Conservation (phyloP, 2,329 filamentous ascomycete genomes). For the Pseudogymnoascus sp. region DNA sequence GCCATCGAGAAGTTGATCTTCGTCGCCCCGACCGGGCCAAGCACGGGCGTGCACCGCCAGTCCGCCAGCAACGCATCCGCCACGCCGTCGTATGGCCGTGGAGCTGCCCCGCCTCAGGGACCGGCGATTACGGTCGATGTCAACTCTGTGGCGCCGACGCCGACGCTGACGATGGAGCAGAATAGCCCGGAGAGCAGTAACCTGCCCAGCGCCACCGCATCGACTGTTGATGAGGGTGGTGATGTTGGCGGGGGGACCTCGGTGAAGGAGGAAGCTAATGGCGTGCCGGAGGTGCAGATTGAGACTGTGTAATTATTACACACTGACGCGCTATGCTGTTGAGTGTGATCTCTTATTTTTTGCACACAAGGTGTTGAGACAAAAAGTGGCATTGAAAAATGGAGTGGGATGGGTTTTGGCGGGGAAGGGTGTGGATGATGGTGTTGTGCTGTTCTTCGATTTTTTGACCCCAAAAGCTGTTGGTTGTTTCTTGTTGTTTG, state of each 20-base stretch:
- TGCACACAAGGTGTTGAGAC: too few species aligned
- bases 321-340: too few species aligned
- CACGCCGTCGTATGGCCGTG: conserved; percentile 29
- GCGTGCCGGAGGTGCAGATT: neutral
- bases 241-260: neutral
- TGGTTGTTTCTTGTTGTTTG: too few species aligned
- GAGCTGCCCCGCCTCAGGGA: conserved; percentile 24
- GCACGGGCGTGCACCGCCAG: conserved; percentile 28
- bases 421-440: too few species aligned
- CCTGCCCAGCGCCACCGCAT: conserved; percentile 54
- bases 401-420: too few species aligned
- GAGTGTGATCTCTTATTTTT: too few species aligned
- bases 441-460: too few species aligned
- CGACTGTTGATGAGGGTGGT: conserved; percentile 30
- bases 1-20: conserved; percentile 52
- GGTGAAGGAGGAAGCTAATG: neutral
- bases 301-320: neutral
- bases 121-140: conserved; percentile 35
- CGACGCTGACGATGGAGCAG: conserved; percentile 57
- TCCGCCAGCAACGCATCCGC: conserved; percentile 20
- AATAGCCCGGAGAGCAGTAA: conserved; percentile 62
- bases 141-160: conserved; percentile 52
- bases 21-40: conserved; percentile 19
- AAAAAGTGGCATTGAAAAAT: too few species aligned
- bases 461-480: too few species aligned